Percentiles rank a stretch among this genome's conserved stretches.
Conservation (phyloP, 2,329 filamentous ascomycete species). For the Cytospora piceae region DNA sequence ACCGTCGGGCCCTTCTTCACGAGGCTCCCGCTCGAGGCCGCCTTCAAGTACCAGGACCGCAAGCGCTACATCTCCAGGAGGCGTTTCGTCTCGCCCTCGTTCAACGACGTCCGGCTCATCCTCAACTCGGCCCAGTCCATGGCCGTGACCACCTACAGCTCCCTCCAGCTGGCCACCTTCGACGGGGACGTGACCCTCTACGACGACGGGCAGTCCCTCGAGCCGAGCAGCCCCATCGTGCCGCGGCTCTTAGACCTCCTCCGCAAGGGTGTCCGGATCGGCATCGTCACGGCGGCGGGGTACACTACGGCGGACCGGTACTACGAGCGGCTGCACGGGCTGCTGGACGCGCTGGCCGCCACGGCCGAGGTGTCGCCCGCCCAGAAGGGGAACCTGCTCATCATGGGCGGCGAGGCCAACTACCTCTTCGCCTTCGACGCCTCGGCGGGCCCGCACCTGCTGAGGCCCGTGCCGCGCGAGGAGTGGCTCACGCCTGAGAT, state of each 20-base stretch:
- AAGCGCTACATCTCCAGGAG: conserved; percentile 86
- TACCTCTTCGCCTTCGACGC: conserved; percentile 85
- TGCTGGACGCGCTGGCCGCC: conserved; percentile 75
- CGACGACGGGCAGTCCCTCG: conserved; percentile 81
- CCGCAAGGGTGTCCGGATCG: conserved; percentile 77
- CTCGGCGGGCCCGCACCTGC: conserved; percentile 61
- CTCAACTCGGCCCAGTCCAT: conserved; percentile 95
- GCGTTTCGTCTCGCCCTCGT: conserved; percentile 92
- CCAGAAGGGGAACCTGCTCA: conserved; percentile 78
- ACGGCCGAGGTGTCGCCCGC: conserved; percentile 62
- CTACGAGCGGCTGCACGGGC: conserved; percentile 82
- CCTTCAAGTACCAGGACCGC: conserved; percentile 87
- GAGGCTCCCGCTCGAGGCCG: conserved; percentile 79
- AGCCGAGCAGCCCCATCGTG: conserved; percentile 77
- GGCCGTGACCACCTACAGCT: conserved; percentile 76
- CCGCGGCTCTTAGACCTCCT: conserved; percentile 70
- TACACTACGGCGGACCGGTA: conserved; percentile 89
- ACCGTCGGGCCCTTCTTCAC: conserved; percentile 95
- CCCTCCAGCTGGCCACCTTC: conserved; percentile 87
- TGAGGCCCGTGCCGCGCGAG: conserved; percentile 67
- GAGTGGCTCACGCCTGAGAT: conserved; percentile 80
- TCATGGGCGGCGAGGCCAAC: conserved; percentile 96
- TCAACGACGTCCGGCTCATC: conserved; percentile 93
- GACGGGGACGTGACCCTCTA: conserved; percentile 98
- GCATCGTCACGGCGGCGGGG: conserved; percentile 94